Conservation (phyloP, 345 rosid species). For the Arabis alpina region DNA sequence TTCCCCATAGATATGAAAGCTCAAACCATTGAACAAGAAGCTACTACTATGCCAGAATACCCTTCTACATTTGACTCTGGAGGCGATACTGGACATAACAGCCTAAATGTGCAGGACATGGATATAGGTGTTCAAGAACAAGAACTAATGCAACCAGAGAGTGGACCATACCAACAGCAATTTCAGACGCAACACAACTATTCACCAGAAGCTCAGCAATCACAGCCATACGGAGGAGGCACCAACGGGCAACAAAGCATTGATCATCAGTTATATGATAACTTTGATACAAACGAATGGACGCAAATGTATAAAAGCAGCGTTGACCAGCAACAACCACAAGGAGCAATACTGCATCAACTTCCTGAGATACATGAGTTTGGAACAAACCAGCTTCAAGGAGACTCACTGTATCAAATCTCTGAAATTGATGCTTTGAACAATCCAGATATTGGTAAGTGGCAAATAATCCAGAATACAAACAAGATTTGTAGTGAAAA, state of each 20-base stretch:
- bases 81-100: neutral
- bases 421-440: constrained; percentile 16
- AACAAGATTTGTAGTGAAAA: too few species aligned
- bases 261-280: neutral
- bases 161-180: neutral
- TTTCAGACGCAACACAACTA: neutral
- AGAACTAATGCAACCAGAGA: neutral
- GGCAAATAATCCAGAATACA: too few species aligned
- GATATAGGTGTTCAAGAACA: neutral
- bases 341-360: neutral
- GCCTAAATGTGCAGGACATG: neutral
- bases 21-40: neutral
- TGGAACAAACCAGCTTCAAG: neutral
- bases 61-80: neutral
- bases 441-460: constrained; percentile 25
- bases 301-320: neutral
- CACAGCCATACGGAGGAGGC: neutral
- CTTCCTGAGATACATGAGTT: neutral
- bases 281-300: neutral
- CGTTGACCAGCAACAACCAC: neutral
- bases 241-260: neutral
- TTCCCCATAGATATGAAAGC: constrained; percentile 7
- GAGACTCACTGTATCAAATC: neutral
- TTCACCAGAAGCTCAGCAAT: neutral
- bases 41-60: neutral